Percentiles rank a stretch among this genome's conserved stretches.
phyloP scores from a whole-genome alignment of 169 alveolate genomes.

The Cytauxzoon felis region DNA sequence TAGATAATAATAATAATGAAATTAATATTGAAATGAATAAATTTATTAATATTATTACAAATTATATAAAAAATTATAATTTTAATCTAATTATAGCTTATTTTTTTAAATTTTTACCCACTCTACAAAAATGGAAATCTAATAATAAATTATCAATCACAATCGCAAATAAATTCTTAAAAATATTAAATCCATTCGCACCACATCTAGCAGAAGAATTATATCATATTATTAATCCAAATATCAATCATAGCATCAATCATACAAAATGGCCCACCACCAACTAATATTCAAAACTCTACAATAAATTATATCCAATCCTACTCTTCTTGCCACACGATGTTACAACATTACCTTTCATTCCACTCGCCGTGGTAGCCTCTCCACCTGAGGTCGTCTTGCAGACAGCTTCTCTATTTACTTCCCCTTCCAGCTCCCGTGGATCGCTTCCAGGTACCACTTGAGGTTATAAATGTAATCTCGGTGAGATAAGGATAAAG shows the following conservation, averaged over 20 bases:
- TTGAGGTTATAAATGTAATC: too few relatives aligned
- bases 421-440: too few relatives aligned
- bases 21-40: conserved; percentile 2
- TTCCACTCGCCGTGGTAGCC: too few relatives aligned
- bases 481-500: too few relatives aligned
- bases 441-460: too few relatives aligned
- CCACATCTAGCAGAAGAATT: conserved; percentile 80
- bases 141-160: conserved; percentile 30
- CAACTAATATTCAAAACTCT: too few relatives aligned
- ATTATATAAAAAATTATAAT: conserved; percentile 59
- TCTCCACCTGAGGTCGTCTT: too few relatives aligned
- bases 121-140: background rate
- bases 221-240: conserved; percentile 56
- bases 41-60: conserved; percentile 52
- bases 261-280: conserved; percentile 20
- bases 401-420: too few relatives aligned
- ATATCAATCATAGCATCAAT: background rate
- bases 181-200: conserved; percentile 73
- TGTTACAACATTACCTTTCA: too few relatives aligned
- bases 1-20: background rate
- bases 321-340: too few relatives aligned
- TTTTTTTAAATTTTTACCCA: conserved; percentile 24
- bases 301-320: too few relatives aligned
- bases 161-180: conserved; percentile 42
- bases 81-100: conserved; percentile 63